Evolutionary conservation across 106 monocot species (phyloP).

Genomic region (Dendrobium chrysotoxum): DNA sequence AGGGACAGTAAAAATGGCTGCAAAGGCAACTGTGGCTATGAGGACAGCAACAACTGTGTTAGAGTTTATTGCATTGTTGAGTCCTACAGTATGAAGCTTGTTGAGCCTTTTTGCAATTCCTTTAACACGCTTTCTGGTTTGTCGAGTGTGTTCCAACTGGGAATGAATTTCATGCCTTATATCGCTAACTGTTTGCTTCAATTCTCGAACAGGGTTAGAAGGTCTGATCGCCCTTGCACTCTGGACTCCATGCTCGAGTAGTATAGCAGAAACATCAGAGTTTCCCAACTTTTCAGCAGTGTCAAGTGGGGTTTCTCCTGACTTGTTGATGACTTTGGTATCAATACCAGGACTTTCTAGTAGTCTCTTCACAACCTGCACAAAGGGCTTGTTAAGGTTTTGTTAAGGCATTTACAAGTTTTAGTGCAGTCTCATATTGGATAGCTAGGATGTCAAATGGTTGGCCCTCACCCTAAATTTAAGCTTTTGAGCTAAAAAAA

Average conservation of each 20-base stretch:
- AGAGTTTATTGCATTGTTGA: slow-evolving; percentile 75
- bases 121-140: slow-evolving; percentile 51
- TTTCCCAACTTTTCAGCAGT: slow-evolving; percentile 52
- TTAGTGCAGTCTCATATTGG: too few species aligned
- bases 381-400: neutral
- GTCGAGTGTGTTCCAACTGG: slow-evolving; percentile 57
- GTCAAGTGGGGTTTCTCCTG: slow-evolving; percentile 55
- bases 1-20: slow-evolving; percentile 65
- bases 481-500: too few species aligned
- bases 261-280: slow-evolving; percentile 17
- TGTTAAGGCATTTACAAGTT: too few species aligned
- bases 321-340: slow-evolving; percentile 40
- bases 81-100: slow-evolving; percentile 65
- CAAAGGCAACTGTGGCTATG: slow-evolving; percentile 67
- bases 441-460: too few species aligned
- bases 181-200: slow-evolving; percentile 62
- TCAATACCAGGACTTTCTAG: slow-evolving; percentile 34
- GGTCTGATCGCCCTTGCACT: slow-evolving; percentile 30
- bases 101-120: slow-evolving; percentile 47
- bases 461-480: too few species aligned
- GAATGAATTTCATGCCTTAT: slow-evolving; percentile 64
- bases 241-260: slow-evolving; percentile 32
- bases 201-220: slow-evolving; percentile 37
- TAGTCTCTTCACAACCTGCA: slow-evolving; percentile 44
- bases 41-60: slow-evolving; percentile 67